Percentiles rank a stretch among this genome's conserved stretches.
Conservation (phyloP, 75 land plant species). For the Pseudotsuga menziesii region DNA sequence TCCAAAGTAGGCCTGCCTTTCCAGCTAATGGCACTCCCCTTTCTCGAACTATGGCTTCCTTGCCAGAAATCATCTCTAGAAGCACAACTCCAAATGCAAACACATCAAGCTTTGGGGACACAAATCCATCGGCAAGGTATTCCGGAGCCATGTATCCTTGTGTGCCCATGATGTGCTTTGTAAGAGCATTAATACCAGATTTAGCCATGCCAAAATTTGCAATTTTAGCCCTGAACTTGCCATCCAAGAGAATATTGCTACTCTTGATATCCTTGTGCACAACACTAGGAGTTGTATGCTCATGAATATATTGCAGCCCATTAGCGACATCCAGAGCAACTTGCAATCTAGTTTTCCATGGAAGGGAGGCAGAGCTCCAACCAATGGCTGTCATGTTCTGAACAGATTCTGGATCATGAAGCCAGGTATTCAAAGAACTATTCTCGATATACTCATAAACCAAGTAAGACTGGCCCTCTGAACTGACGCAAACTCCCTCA, state of each 20-base stretch:
- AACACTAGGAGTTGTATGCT: conserved; percentile 79
- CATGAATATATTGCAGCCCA: conserved; percentile 88
- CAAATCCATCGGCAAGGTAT: conserved; percentile 34
- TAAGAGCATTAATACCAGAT: conserved; percentile 59
- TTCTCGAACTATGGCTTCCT: conserved; percentile 29
- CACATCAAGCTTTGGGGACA: conserved; percentile 53
- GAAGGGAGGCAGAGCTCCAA: conserved; percentile 21
- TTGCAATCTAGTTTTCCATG: conserved; percentile 63
- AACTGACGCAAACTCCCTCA: not conserved
- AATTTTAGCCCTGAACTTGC: conserved; percentile 71
- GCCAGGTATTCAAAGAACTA: conserved; percentile 61
- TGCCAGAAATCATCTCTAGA: conserved; percentile 71
- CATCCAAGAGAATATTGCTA: conserved; percentile 86
- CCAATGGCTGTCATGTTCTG: conserved; percentile 14
- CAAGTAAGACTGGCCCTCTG: conserved; percentile 37
- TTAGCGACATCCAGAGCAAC: conserved; percentile 84
- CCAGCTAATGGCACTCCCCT: conserved; percentile 14
- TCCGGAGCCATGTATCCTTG: conserved; percentile 79
- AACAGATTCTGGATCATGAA: conserved; percentile 14
- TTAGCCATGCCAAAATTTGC: conserved; percentile 91
- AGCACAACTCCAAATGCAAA: conserved; percentile 72
- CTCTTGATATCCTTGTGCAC: conserved; percentile 91
- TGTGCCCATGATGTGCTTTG: conserved; percentile 51
- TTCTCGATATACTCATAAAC: conserved; percentile 79
- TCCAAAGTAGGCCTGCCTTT: conserved; percentile 17